Conservation (phyloP, 441 rosid genomes). For the Rhodomyrtus psidioides region DNA sequence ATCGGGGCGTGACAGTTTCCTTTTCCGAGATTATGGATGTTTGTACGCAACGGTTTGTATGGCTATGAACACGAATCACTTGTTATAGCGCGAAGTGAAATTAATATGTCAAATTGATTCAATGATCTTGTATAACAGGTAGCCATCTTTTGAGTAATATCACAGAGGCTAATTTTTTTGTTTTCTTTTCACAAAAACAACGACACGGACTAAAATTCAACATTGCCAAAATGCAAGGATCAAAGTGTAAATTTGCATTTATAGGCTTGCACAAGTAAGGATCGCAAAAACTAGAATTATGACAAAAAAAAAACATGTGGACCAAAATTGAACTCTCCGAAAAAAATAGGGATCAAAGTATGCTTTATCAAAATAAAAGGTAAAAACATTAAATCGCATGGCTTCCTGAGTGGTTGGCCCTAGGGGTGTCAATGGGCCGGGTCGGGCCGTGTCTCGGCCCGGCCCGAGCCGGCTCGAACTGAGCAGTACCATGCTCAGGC, state of each 20-base stretch:
- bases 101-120: neutral
- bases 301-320: neutral
- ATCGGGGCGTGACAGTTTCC: too few relatives aligned
- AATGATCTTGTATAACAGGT: neutral
- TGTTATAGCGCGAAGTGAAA: neutral
- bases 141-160: neutral
- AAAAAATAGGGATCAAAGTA: too few relatives aligned
- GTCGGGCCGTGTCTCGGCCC: too few relatives aligned
- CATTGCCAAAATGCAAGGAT: neutral
- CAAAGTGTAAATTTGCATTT: neutral
- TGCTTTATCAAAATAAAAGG: too few relatives aligned
- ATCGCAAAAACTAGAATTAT: too few relatives aligned
- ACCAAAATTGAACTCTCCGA: too few relatives aligned
- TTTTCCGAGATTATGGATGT: neutral
- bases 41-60: too few relatives aligned
- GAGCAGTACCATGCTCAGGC: too few relatives aligned
- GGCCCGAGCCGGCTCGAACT: too few relatives aligned
- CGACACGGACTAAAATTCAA: neutral
- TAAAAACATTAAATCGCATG: too few relatives aligned
- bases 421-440: too few relatives aligned
- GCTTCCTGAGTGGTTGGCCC: too few relatives aligned
- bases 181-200: neutral
- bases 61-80: neutral
- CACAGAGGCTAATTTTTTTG: neutral
- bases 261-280: neutral